Percentiles rank a stretch among this genome's conserved stretches.
Evolutionary conservation across 1,139 yeast species (phyloP).

Genomic region (Geotrichum fermentans): DNA sequence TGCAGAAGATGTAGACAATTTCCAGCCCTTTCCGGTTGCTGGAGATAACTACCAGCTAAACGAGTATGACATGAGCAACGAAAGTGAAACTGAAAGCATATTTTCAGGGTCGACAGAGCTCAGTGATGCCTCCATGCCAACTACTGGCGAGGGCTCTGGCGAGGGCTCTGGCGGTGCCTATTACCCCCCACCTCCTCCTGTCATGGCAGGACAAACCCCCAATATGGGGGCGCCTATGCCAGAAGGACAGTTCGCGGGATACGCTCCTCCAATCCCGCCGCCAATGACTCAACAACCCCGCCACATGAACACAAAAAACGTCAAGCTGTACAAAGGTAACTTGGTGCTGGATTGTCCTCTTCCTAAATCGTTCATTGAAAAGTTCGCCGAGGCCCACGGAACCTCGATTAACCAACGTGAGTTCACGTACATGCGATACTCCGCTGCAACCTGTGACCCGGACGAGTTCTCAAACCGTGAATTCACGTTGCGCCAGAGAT

Average conservation of each 20-base stretch:
- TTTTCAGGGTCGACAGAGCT: background rate
- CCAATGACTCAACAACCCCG: conserved; percentile 1
- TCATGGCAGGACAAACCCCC: conserved; percentile 16
- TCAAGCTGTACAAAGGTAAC: conserved; percentile 62
- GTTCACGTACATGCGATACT: conserved; percentile 71
- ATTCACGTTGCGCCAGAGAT: conserved; percentile 62
- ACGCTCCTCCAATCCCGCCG: background rate
- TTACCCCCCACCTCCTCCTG: conserved; percentile 11
- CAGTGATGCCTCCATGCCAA: conserved; percentile 15
- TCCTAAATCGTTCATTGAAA: conserved; percentile 1
- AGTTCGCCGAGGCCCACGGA: background rate
- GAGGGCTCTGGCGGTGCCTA: background rate
- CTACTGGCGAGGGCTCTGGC: too few relatives aligned
- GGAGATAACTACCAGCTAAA: conserved; percentile 41
- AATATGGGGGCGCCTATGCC: background rate
- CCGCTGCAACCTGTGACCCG: conserved; percentile 81
- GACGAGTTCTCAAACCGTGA: conserved; percentile 51
- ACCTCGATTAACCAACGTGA: conserved; percentile 42
- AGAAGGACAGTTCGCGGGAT: background rate
- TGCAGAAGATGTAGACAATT: conserved; percentile 16
- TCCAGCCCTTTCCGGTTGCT: conserved; percentile 32
- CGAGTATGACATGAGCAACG: conserved; percentile 30
- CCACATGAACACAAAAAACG: conserved; percentile 26
- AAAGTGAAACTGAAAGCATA: conserved; percentile 26
- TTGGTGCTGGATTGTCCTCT: conserved; percentile 78